A percentile compares a stretch with the other conserved stretches of the same genome.
These are phyloP conservation scores for Musa troglodytarum DNA, from an alignment of 176 grass and related monocot species.

Conservation along the genomic window DNA sequence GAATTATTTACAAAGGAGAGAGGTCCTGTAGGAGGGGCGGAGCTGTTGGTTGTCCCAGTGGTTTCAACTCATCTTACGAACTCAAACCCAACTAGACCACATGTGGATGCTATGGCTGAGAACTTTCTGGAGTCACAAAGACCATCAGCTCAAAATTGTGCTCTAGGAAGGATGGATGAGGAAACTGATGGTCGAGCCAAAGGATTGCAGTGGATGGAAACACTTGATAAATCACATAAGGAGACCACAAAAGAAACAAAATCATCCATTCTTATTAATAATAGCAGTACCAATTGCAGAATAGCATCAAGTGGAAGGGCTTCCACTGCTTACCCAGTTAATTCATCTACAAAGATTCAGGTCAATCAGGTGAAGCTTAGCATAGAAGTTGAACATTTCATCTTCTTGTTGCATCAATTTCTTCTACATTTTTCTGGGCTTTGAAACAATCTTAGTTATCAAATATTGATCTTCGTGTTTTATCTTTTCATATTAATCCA, in stretches of 20 bases:
- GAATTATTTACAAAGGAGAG: not conserved
- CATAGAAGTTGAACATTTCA: slow-evolving; percentile 11
- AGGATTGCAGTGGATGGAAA: slow-evolving; percentile 27
- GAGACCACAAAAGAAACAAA: slow-evolving; percentile 26
- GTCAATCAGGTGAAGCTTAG: slow-evolving; percentile 37
- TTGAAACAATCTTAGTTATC: not conserved
- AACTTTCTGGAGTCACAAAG: slow-evolving; percentile 49
- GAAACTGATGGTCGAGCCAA: slow-evolving; percentile 35
- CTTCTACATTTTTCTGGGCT: not conserved
- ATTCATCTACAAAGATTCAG: slow-evolving; percentile 25
- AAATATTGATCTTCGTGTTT: not conserved
- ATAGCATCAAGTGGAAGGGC: slow-evolving; percentile 14
- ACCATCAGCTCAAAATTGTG: slow-evolving; percentile 34
- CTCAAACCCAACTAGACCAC: slow-evolving; percentile 21
- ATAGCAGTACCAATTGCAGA: slow-evolving; percentile 27
- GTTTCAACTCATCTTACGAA: slow-evolving; percentile 14
- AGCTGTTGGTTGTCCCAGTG: slow-evolving; percentile 7
- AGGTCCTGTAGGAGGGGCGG: slow-evolving; percentile 16
- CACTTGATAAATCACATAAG: slow-evolving; percentile 21
- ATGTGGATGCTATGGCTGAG: slow-evolving; percentile 17
- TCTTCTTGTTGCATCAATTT: not conserved
- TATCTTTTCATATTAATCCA: not conserved
- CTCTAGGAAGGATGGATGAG: slow-evolving; percentile 30
- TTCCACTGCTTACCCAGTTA: slow-evolving; percentile 4
- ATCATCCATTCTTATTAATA: slow-evolving; percentile 12